phyloP scores from a whole-genome alignment of 2,329 filamentous ascomycete genomes.

The Fusarium nygamai region DNA sequence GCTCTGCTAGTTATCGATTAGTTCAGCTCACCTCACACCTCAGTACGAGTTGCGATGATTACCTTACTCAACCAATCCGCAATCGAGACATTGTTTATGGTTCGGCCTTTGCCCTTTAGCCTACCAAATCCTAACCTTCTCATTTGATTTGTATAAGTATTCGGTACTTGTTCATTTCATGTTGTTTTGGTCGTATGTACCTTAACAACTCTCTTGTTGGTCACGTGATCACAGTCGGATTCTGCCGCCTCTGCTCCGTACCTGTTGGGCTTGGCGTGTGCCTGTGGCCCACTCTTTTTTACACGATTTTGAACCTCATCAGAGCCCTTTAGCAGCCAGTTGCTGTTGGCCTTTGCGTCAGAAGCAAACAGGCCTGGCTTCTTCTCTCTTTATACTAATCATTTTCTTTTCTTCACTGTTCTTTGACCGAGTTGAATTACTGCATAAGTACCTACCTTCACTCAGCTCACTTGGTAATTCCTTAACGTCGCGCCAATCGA shows the following conservation, averaged over 20 bases:
- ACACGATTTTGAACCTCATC: conserved; percentile 42
- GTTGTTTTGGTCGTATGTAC: not conserved
- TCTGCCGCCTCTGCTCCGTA: not conserved
- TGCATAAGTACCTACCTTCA: not conserved
- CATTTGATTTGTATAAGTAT: not conserved
- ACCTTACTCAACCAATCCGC: not conserved
- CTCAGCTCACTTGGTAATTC: not conserved
- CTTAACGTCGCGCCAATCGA: conserved; percentile 18
- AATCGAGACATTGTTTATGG: not conserved
- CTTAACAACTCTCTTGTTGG: not conserved
- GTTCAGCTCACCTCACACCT: not conserved
- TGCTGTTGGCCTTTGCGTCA: conserved; percentile 31
- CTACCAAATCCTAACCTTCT: not conserved
- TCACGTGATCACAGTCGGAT: conserved; percentile 15
- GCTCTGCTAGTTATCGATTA: not conserved
- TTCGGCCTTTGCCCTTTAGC: not conserved
- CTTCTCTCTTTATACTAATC: conserved; percentile 20
- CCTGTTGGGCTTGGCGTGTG: conserved; percentile 1
- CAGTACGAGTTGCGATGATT: not conserved
- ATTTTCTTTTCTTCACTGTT: conserved; percentile 12
- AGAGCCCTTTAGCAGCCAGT: conserved; percentile 16
- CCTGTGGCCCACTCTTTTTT: conserved; percentile 38
- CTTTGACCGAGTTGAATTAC: conserved; percentile 3
- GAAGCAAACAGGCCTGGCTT: conserved; percentile 35
- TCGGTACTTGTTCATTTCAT: not conserved